These are phyloP conservation scores for Aspergillus awamori DNA, from an alignment of 2,329 filamentous ascomycete genomes.

Conservation along the genomic window DNA sequence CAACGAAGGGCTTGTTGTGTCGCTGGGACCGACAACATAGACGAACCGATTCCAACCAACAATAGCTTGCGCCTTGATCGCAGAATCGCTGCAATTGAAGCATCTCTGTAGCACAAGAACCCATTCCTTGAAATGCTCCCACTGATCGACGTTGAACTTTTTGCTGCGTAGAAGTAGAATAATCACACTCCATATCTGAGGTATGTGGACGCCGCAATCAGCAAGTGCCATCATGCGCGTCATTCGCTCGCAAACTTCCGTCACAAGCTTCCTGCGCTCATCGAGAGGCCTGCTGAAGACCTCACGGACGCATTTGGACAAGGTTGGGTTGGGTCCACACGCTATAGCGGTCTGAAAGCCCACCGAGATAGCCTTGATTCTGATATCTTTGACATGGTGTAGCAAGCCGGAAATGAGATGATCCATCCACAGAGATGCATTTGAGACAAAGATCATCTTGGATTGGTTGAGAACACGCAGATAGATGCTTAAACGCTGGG, in stretches of 20 bases:
- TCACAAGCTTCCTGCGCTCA: conserved; percentile 65
- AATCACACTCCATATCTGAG: conserved; percentile 85
- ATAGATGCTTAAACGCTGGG: conserved; percentile 77
- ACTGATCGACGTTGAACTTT: conserved; percentile 62
- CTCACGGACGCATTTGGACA: conserved; percentile 65
- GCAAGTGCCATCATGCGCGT: conserved; percentile 65
- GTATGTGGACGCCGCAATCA: conserved; percentile 67
- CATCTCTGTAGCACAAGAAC: conserved; percentile 77
- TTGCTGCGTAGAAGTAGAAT: conserved; percentile 72
- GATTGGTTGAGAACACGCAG: conserved; percentile 74
- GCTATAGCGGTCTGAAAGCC: conserved; percentile 70
- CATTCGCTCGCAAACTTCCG: conserved; percentile 69
- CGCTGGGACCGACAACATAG: conserved; percentile 69
- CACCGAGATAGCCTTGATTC: conserved; percentile 71
- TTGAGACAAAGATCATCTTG: conserved; percentile 68
- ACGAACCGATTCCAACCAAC: conserved; percentile 84
- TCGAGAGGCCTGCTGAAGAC: conserved; percentile 55
- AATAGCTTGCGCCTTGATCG: conserved; percentile 75
- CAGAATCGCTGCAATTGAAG: conserved; percentile 75
- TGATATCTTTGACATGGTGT: conserved; percentile 75
- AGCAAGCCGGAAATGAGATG: conserved; percentile 82
- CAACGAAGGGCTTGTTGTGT: conserved; percentile 58
- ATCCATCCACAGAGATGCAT: conserved; percentile 75
- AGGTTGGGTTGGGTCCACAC: conserved; percentile 68
- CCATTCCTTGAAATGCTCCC: conserved; percentile 75